Evolutionary conservation across 345 rosid genomes (phyloP).

Genomic region (Citrus trifoliata): DNA sequence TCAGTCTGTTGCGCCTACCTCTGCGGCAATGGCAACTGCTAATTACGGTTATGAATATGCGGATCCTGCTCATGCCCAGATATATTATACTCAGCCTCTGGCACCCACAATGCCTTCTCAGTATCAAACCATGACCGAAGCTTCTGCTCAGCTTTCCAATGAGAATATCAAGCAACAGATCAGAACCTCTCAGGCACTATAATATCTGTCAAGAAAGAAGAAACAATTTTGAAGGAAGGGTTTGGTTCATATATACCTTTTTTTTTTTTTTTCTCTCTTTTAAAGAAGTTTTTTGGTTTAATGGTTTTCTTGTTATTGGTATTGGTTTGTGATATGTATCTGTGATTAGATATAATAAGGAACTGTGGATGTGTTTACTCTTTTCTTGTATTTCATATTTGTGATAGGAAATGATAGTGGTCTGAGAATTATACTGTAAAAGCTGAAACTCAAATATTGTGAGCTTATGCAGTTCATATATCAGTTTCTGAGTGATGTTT

Average conservation of each 20-base stretch:
- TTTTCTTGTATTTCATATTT: conserved; percentile 27
- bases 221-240: conserved; percentile 74
- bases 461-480: conserved; percentile 38
- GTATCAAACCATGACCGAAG: conserved; percentile 85
- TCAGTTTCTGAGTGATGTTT: conserved; percentile 27
- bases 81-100: conserved; percentile 77
- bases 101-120: conserved; percentile 64
- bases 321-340: conserved; percentile 65
- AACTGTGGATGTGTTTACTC: conserved; percentile 32
- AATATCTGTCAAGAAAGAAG: conserved; percentile 26
- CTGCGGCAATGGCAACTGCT: conserved; percentile 45
- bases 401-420: conserved; percentile 37
- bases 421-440: conserved; percentile 55
- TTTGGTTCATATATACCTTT: conserved; percentile 33
- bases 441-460: conserved; percentile 29
- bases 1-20: conserved; percentile 56
- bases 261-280: background rate
- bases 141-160: conserved; percentile 42
- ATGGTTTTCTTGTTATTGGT: conserved; percentile 30
- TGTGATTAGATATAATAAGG: conserved; percentile 64
- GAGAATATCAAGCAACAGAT: conserved; percentile 65
- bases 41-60: conserved; percentile 64
- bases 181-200: conserved; percentile 62
- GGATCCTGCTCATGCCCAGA: conserved; percentile 62
- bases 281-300: conserved; percentile 23